phyloP scores from a whole-genome alignment of 495 filamentous ascomycete species.

The Penicillium chermesinum region DNA sequence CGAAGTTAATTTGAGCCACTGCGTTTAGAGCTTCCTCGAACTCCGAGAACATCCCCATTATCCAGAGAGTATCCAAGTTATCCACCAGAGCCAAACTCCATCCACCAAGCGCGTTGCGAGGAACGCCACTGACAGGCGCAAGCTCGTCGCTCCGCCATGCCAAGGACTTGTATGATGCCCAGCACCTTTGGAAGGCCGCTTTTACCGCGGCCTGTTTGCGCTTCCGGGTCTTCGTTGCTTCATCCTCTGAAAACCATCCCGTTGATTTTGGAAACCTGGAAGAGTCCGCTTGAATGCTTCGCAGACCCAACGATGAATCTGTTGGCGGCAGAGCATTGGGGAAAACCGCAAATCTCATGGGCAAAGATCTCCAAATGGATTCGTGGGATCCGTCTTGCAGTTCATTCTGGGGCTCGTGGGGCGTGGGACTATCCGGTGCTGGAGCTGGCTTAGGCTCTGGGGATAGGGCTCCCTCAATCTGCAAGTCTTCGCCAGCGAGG shows the following conservation, averaged over 20 bases:
- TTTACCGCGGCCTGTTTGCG: conserved; percentile 44
- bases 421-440: neutral
- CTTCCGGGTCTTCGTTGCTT: conserved; percentile 1
- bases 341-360: conserved; percentile 6
- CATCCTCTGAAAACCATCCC: neutral
- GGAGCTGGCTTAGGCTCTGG: neutral
- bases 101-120: conserved; percentile 64
- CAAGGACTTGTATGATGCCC: conserved; percentile 57
- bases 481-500: neutral
- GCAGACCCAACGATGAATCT: neutral
- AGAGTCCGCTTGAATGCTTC: conserved; percentile 5
- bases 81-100: conserved; percentile 84
- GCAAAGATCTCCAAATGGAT: conserved; percentile 11
- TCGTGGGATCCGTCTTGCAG: neutral
- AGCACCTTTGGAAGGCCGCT: conserved; percentile 55
- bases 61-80: conserved; percentile 81
- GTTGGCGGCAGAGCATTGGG: conserved; percentile 3
- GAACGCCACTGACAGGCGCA: conserved; percentile 51
- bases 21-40: conserved; percentile 69
- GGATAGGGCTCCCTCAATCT: neutral
- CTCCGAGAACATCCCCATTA: conserved; percentile 74
- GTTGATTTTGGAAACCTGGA: conserved; percentile 1
- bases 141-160: conserved; percentile 71
- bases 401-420: neutral
- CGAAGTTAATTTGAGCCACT: conserved; percentile 69